These are phyloP conservation scores for Kodamaea laetipori DNA, from an alignment of 805 yeast species.

Conservation along the genomic window DNA sequence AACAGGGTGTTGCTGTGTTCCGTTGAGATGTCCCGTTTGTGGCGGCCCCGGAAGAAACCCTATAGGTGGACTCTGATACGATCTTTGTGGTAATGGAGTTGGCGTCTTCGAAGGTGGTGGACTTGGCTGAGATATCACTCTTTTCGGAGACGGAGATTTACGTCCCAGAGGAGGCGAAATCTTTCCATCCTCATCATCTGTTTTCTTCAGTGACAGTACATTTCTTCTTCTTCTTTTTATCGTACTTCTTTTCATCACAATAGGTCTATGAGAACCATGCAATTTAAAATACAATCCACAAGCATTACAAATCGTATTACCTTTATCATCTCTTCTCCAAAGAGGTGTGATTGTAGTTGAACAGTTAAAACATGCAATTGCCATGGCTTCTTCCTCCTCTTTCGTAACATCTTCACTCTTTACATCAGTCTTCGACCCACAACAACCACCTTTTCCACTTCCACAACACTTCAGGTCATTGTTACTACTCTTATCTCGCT, in stretches of 20 bases:
- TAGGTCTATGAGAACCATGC: conserved; percentile 78
- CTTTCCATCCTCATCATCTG: conserved; percentile 2
- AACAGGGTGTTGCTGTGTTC: too few species aligned
- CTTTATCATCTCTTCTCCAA: conserved; percentile 82
- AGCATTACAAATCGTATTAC: conserved; percentile 85
- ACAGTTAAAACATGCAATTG: conserved; percentile 81
- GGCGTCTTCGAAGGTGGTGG: neutral
- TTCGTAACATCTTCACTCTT: conserved; percentile 1
- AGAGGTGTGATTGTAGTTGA: conserved; percentile 83
- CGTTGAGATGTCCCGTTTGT: too few species aligned
- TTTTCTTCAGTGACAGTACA: conserved; percentile 6
- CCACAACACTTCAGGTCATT: conserved; percentile 8
- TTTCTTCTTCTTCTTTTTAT: conserved; percentile 73
- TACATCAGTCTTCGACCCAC: neutral
- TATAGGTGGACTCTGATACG: neutral
- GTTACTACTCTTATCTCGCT: conserved; percentile 15
- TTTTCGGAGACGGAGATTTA: neutral
- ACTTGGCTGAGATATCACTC: too few species aligned
- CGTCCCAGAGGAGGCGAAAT: neutral
- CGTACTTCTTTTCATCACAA: conserved; percentile 67
- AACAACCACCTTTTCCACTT: conserved; percentile 6
- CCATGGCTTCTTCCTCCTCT: conserved; percentile 42
- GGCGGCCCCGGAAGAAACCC: neutral
- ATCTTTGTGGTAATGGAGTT: neutral
- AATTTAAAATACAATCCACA: conserved; percentile 78